phyloP scores from a whole-genome alignment of 345 rosid species.

The Corchorus capsularis region DNA sequence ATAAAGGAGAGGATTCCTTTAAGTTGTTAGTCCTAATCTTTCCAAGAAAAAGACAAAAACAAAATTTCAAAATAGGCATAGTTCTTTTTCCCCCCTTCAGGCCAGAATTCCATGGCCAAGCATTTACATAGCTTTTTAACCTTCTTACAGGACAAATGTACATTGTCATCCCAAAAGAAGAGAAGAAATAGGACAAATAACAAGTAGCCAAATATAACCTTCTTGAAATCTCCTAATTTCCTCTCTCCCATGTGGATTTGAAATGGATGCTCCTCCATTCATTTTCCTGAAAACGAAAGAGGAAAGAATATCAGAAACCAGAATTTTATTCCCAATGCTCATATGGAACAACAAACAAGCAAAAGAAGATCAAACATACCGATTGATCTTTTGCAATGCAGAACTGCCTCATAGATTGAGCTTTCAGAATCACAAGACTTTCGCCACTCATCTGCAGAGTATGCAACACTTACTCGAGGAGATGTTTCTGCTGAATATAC shows the following conservation, averaged over 20 bases:
- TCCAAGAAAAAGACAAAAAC: constrained; percentile 28
- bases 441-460: constrained; percentile 65
- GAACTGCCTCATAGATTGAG: constrained; percentile 92
- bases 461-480: constrained; percentile 68
- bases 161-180: constrained; percentile 33
- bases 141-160: constrained; percentile 34
- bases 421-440: constrained; percentile 84
- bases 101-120: constrained; percentile 23
- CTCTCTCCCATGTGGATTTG: constrained; percentile 35
- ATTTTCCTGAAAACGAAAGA: constrained; percentile 41
- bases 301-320: constrained; percentile 24
- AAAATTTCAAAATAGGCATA: constrained; percentile 19
- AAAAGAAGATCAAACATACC: constrained; percentile 36
- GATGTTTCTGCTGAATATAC: constrained; percentile 61
- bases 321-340: constrained; percentile 8
- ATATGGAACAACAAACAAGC: not conserved
- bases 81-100: not conserved
- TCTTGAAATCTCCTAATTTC: constrained; percentile 21
- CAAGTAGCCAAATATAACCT: constrained; percentile 32
- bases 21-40: constrained; percentile 23
- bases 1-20: constrained; percentile 33
- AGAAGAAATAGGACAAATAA: constrained; percentile 36
- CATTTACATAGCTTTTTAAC: constrained; percentile 18
- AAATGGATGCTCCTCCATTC: constrained; percentile 28
- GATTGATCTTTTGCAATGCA: constrained; percentile 91